Conservation (phyloP, 2,329 filamentous ascomycete genomes). For the Aotearoamyces nothofagi region DNA sequence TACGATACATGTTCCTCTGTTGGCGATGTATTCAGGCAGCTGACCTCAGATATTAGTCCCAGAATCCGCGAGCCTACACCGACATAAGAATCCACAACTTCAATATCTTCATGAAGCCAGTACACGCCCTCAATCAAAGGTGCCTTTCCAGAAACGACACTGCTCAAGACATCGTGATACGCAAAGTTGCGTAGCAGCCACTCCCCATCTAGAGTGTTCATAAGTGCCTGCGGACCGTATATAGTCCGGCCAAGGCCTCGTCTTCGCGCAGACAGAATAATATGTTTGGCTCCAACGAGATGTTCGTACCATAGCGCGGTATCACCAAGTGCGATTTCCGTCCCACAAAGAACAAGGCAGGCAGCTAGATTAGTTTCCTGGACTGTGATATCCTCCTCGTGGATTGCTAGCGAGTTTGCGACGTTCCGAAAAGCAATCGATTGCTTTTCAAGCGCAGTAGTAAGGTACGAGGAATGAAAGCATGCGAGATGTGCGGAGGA, state of each 20-base stretch:
- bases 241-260: background rate
- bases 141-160: constrained; percentile 5
- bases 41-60: constrained; percentile 3
- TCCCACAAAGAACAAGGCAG: constrained; percentile 4
- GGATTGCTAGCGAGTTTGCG: constrained; percentile 1
- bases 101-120: constrained; percentile 5
- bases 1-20: no score
- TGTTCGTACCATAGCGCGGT: constrained; percentile 4
- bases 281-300: constrained; percentile 3
- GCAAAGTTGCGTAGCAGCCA: constrained; percentile 12
- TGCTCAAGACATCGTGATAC: constrained; percentile 11
- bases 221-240: constrained; percentile 2
- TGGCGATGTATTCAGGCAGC: no score
- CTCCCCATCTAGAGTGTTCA: constrained; percentile 5
- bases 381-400: background rate
- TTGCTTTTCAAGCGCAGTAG: constrained; percentile 2
- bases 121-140: constrained; percentile 8
- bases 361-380: constrained; percentile 4
- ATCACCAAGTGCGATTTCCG: constrained; percentile 4
- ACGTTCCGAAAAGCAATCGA: constrained; percentile 2
- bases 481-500: constrained; percentile 6
- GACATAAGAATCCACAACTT: constrained; percentile 6
- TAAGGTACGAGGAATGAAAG: constrained; percentile 1
- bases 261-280: constrained; percentile 2
- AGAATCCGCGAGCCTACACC: constrained; percentile 6